These are phyloP conservation scores for Seminavis robusta DNA, from an alignment of 108 stramenopile species.

Conservation along the genomic window DNA sequence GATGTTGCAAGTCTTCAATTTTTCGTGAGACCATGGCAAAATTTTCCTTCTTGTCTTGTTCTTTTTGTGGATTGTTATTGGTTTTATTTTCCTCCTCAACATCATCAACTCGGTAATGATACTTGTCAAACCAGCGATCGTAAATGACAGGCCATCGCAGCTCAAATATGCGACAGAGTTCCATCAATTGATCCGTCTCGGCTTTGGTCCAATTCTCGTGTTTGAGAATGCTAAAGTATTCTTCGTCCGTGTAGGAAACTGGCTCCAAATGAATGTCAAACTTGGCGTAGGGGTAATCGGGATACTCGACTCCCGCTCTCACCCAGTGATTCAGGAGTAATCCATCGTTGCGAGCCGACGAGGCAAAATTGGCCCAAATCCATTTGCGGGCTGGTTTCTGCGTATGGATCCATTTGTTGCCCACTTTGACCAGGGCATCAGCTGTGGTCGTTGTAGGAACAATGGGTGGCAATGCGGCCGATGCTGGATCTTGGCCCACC, in stretches of 20 bases:
- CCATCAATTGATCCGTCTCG: constrained; percentile 90
- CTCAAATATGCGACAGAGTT: constrained; percentile 73
- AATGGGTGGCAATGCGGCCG: constrained; percentile 53
- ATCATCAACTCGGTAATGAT: constrained; percentile 2
- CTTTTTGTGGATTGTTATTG: constrained; percentile 6
- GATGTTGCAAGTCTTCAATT: constrained; percentile 87
- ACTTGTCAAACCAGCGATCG: constrained; percentile 64
- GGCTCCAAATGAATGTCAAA: constrained; percentile 87
- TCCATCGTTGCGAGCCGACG: constrained; percentile 64
- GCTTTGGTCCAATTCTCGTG: constrained; percentile 76
- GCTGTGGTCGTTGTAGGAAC: constrained; percentile 31
- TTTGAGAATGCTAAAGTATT: constrained; percentile 53
- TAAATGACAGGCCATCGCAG: constrained; percentile 93
- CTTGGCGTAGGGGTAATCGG: constrained; percentile 92
- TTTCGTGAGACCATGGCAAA: constrained; percentile 25
- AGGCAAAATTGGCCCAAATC: constrained; percentile 84
- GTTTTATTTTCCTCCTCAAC: background rate
- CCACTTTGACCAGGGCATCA: constrained; percentile 52
- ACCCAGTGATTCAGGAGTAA: constrained; percentile 78
- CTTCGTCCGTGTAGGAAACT: constrained; percentile 72
- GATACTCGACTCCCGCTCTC: constrained; percentile 72
- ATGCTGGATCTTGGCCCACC: constrained; percentile 20
- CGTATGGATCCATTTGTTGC: constrained; percentile 50
- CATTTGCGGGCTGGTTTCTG: constrained; percentile 57
- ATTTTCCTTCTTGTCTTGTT: too few species aligned